These are phyloP conservation scores for Roridomyces roridus DNA, from an alignment of 768 basidiomycete species.

Conservation along the genomic window DNA sequence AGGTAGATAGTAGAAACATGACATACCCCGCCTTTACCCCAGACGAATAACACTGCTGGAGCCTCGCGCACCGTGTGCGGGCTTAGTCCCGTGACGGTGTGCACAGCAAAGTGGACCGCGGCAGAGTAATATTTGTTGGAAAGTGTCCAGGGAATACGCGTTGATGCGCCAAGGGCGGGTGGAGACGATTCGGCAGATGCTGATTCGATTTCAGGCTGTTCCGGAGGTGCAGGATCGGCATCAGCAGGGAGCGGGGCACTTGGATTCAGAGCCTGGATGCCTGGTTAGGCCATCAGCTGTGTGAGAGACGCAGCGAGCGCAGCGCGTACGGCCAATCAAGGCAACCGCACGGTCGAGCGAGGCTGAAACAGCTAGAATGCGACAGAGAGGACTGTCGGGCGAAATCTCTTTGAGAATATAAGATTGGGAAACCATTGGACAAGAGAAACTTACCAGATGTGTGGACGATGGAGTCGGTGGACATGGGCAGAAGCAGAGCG, in stretches of 20 bases:
- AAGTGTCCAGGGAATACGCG: constrained; percentile 73
- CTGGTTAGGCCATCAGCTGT: constrained; percentile 19
- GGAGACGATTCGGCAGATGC: constrained; percentile 2
- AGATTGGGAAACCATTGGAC: too few species aligned
- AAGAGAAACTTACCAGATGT: too few species aligned
- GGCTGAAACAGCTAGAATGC: constrained; percentile 40
- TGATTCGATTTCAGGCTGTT: not conserved
- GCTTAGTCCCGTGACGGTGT: constrained; percentile 50
- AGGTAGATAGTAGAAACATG: not conserved
- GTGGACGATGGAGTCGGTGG: too few species aligned
- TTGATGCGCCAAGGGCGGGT: constrained; percentile 26
- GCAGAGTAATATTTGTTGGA: constrained; percentile 85
- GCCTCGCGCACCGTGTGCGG: constrained; percentile 49
- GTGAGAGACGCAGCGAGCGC: constrained; percentile 6
- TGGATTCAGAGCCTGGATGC: constrained; percentile 14
- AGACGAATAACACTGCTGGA: constrained; percentile 80
- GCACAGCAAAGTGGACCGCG: constrained; percentile 69
- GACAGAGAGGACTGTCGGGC: constrained; percentile 33
- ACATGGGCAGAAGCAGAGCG: too few species aligned
- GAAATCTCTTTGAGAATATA: constrained; percentile 21
- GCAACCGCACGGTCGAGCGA: constrained; percentile 33
- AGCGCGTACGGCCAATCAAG: constrained; percentile 35
- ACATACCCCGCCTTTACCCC: constrained; percentile 70
- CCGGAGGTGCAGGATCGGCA: not conserved
- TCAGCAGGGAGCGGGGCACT: too few species aligned